phyloP scores from a whole-genome alignment of 495 filamentous ascomycete genomes.

The Aspergillus ellipticus region DNA sequence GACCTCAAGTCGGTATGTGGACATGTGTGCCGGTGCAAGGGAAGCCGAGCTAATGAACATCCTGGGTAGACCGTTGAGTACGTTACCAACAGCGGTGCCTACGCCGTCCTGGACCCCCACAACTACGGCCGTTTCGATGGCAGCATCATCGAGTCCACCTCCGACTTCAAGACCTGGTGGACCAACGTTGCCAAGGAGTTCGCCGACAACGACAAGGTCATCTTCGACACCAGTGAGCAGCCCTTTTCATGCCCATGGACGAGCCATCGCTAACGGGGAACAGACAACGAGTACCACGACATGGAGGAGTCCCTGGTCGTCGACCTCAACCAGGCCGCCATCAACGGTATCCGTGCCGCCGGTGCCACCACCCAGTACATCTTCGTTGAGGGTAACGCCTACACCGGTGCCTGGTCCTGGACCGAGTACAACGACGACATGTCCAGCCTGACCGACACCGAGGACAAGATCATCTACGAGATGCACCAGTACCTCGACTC shows the following conservation, averaged over 20 bases:
- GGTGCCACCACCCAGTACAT: conserved; percentile 70
- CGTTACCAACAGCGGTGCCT: conserved; percentile 60
- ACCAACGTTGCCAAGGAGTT: conserved; percentile 58
- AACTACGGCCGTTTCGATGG: conserved; percentile 64
- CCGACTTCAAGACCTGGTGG: conserved; percentile 61
- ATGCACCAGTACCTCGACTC: conserved; percentile 51
- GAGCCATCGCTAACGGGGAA: not conserved
- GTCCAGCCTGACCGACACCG: conserved; percentile 55
- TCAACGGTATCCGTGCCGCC: conserved; percentile 65
- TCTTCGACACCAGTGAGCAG: conserved; percentile 52
- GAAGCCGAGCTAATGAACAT: not conserved
- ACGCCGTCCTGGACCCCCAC: conserved; percentile 66
- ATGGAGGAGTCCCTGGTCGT: conserved; percentile 67
- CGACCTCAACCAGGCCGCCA: conserved; percentile 71
- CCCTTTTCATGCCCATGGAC: not conserved
- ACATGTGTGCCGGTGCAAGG: not conserved
- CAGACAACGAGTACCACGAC: conserved; percentile 74
- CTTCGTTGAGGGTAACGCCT: conserved; percentile 70
- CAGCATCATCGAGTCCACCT: conserved; percentile 59
- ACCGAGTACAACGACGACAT: conserved; percentile 49
- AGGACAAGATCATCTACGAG: conserved; percentile 58
- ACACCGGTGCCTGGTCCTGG: conserved; percentile 60
- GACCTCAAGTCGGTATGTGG: conserved; percentile 39
- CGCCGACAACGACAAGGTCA: conserved; percentile 55
- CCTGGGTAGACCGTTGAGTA: conserved; percentile 56